Percentiles rank a stretch among this genome's conserved stretches.
Evolutionary conservation across 169 alveolate genomes (phyloP).

Genomic region (Amoebophrya sp.): DNA sequence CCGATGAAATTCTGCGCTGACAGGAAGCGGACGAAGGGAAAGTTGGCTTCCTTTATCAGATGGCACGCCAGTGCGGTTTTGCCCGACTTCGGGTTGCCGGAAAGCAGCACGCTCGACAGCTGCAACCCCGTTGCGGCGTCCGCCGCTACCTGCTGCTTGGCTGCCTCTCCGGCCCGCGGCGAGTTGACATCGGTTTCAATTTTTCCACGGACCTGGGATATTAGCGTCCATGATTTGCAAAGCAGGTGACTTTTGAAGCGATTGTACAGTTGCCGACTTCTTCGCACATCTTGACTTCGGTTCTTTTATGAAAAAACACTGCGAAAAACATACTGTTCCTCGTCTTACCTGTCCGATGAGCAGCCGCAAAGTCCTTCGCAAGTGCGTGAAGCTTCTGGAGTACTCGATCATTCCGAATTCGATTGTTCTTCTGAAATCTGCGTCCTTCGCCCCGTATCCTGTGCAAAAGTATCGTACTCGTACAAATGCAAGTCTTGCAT

Average conservation of each 20-base stretch:
- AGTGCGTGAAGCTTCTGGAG: background rate
- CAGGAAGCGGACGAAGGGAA: conserved; percentile 87
- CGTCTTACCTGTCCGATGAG: background rate
- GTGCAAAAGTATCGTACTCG: too few relatives aligned
- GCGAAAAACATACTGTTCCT: background rate
- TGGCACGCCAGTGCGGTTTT: conserved; percentile 94
- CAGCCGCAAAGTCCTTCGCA: background rate
- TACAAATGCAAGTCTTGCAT: too few relatives aligned
- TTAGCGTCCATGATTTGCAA: too few relatives aligned
- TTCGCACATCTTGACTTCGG: too few relatives aligned
- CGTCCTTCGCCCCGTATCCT: conserved; percentile 77
- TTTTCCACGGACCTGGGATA: background rate
- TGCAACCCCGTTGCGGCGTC: background rate
- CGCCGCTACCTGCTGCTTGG: background rate
- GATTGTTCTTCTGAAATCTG: conserved; percentile 51
- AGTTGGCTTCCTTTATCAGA: conserved; percentile 81
- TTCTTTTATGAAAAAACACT: too few relatives aligned
- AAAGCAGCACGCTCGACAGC: conserved; percentile 64
- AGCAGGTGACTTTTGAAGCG: too few relatives aligned
- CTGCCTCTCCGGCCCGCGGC: background rate
- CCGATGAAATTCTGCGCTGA: conserved; percentile 92
- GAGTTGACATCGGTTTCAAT: background rate
- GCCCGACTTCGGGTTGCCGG: conserved; percentile 91
- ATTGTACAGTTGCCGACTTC: background rate
- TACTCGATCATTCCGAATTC: conserved; percentile 15